A percentile compares a stretch with the other conserved stretches of the same genome.
phyloP scores from a whole-genome alignment of 257 asterid species.

The Scutellaria barbata region DNA sequence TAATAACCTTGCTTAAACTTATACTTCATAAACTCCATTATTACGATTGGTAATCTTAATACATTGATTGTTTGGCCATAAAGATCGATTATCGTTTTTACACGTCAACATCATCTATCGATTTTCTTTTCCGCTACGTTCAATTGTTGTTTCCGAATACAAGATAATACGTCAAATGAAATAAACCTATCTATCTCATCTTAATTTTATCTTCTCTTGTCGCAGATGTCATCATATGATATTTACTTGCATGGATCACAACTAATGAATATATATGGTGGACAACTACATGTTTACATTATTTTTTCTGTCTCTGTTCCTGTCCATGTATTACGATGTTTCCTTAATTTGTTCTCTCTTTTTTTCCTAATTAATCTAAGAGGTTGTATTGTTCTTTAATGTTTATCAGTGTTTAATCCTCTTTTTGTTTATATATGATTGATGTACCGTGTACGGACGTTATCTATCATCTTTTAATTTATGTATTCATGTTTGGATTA shows the following conservation, averaged over 20 bases:
- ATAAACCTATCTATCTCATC: too few relatives aligned
- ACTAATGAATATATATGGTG: neutral
- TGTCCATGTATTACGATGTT: neutral
- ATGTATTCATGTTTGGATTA: neutral
- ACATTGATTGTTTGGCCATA: too few relatives aligned
- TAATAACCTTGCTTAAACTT: too few relatives aligned
- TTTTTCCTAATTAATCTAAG: neutral
- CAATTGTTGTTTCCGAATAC: neutral
- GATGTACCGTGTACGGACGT: neutral
- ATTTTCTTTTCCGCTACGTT: too few relatives aligned
- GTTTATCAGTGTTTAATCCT: neutral
- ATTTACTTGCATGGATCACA: neutral
- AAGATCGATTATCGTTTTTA: too few relatives aligned
- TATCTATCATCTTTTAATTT: neutral
- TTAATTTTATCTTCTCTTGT: neutral
- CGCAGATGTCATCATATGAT: conserved; percentile 35
- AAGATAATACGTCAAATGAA: neutral
- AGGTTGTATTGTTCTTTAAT: conserved; percentile 6
- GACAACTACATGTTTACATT: neutral
- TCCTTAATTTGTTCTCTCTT: neutral
- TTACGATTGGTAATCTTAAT: too few relatives aligned
- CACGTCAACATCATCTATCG: too few relatives aligned
- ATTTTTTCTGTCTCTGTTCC: neutral
- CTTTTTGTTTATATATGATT: neutral
- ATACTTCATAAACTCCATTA: too few relatives aligned